A percentile compares a stretch with the other conserved stretches of the same genome.
Conservation (phyloP, 1,139 yeast species). For the Geotrichum citri-aurantii region DNA sequence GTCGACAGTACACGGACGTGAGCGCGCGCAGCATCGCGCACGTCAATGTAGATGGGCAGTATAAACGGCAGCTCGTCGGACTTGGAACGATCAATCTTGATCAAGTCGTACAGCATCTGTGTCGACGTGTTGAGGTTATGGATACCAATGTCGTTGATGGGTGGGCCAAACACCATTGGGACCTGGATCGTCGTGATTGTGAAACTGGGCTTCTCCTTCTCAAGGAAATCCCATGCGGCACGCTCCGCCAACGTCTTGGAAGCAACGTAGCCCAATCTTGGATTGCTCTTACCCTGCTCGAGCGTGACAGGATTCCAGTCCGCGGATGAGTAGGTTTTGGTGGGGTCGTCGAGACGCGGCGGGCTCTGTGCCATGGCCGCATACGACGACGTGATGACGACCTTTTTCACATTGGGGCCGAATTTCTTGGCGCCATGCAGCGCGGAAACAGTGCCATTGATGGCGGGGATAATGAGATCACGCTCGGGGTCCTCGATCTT, state of each 20-base stretch:
- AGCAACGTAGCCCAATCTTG: constrained; percentile 31
- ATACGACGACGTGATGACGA: constrained; percentile 12
- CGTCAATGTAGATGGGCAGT: constrained; percentile 15
- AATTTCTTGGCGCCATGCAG: constrained; percentile 17
- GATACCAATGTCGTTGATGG: constrained; percentile 26
- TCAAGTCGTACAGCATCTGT: neutral
- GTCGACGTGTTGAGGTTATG: constrained; percentile 33
- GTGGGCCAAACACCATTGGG: constrained; percentile 45
- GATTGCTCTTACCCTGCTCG: constrained; percentile 30
- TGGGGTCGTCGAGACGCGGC: constrained; percentile 17
- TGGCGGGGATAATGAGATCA: constrained; percentile 11
- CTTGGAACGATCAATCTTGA: neutral
- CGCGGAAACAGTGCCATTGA: constrained; percentile 9
- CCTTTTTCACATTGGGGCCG: constrained; percentile 10
- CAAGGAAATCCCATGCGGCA: constrained; percentile 43
- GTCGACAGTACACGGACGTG: constrained; percentile 21
- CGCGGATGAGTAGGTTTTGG: constrained; percentile 30
- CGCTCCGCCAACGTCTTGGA: constrained; percentile 39
- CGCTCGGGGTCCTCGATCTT: constrained; percentile 23
- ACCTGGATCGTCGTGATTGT: constrained; percentile 42
- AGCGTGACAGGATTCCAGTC: constrained; percentile 41
- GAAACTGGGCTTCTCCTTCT: constrained; percentile 36
- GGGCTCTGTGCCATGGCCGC: constrained; percentile 4
- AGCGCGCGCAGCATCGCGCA: constrained; percentile 15
- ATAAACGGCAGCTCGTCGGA: neutral